These are phyloP conservation scores for Lactifluus hygrophoroides DNA, from an alignment of 768 basidiomycete species.

Conservation along the genomic window DNA sequence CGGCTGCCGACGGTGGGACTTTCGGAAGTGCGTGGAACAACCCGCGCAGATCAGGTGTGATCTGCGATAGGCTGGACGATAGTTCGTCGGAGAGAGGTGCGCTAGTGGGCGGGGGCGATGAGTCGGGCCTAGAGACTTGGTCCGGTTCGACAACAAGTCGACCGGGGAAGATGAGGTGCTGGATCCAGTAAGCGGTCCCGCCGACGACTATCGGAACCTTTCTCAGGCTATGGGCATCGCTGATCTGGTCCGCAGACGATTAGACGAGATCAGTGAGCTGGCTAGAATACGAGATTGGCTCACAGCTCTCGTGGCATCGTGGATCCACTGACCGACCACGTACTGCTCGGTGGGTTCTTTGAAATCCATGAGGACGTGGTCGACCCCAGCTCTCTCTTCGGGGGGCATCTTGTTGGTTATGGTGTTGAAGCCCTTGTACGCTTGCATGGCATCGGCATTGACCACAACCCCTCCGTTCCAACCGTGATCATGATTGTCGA, in stretches of 20 bases:
- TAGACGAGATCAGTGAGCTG: background rate
- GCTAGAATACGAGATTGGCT: constrained; percentile 26
- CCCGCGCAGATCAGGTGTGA: constrained; percentile 39
- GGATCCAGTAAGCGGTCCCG: constrained; percentile 96
- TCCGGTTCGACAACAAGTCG: constrained; percentile 38
- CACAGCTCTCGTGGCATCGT: constrained; percentile 70
- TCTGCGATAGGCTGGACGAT: constrained; percentile 32
- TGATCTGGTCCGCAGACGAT: constrained; percentile 43
- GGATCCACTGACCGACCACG: constrained; percentile 79
- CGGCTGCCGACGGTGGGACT: constrained; percentile 46
- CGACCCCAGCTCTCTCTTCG: constrained; percentile 68
- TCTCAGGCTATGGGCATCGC: constrained; percentile 52
- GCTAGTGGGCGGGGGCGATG: constrained; percentile 7
- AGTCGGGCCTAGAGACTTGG: background rate
- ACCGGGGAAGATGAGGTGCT: constrained; percentile 87
- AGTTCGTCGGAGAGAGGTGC: constrained; percentile 26
- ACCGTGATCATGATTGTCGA: constrained; percentile 28
- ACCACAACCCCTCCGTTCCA: constrained; percentile 70
- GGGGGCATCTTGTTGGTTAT: constrained; percentile 89
- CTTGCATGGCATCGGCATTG: constrained; percentile 98
- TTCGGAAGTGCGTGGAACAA: constrained; percentile 54
- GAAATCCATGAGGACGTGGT: constrained; percentile 85
- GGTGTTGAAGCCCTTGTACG: constrained; percentile 83
- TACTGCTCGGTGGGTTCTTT: constrained; percentile 84
- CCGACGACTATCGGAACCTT: constrained; percentile 87